Base-by-base conservation (phyloP, 345 rosid species). In the Erodium maritimum region DNA sequence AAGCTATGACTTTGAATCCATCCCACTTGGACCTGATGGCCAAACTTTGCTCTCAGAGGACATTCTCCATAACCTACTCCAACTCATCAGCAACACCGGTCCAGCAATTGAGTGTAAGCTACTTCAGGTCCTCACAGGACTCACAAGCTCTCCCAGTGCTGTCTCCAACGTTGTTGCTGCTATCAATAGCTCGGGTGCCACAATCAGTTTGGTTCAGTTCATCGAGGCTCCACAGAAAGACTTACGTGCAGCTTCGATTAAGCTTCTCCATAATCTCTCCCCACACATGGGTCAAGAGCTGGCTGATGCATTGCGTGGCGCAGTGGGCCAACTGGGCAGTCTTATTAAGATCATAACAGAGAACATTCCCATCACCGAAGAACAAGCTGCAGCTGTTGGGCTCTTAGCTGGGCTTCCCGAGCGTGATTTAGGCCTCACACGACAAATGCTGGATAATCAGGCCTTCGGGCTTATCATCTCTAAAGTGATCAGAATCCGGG, bases 331-430 rank as follows among this genome's bases (percentile, higher is more conserved):
- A 76, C 95, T 93, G 21, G 73, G 87, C 22, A 80, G 83, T 70
- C 78, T 93, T 60, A 67, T 88, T 53, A 67, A 63, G 61, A 79
- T 89, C 57, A 75, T 87, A 66, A 71, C 89, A 0, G 99, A 85
- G 68, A 79, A 83, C 55, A 75, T 78, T 18, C 87, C 69, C 57
- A 86, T 88, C 59, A 77, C 85, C 2, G 95, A 93, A 65, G 99
- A 88, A 75, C 99, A 93, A 72, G 85, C 96, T 50, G 89, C 76
- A 52, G 95, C 96, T 54, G 85, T 86, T 60, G 85, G 96, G 59
- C 91, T 93, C 64, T 71, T 93, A 71, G 94, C 96, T 64, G 95
- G 81, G 68, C 93, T 93, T n/a, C 99, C 99, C 10, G 96, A 86
- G 77, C 76, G 80, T 67, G 99, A 88, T 83, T 70, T 84, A 79